Percentiles rank a stretch among this genome's conserved stretches.
Conservation (phyloP, 1,284 basidiomycete species). For the Inonotus hispidus region DNA sequence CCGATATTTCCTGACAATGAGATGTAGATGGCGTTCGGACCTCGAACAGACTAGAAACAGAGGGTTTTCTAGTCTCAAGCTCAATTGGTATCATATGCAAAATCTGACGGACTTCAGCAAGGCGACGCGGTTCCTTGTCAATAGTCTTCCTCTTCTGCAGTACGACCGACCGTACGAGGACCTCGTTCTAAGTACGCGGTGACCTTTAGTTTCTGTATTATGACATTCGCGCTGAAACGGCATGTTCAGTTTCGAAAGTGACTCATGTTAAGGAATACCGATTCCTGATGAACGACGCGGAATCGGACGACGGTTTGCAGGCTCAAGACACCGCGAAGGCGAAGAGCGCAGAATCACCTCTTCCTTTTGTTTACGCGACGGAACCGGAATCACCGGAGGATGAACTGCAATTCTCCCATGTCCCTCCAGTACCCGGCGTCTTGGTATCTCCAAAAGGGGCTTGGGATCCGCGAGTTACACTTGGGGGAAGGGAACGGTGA, state of each 20-base stretch:
- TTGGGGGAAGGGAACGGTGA: neutral
- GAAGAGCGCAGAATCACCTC: neutral
- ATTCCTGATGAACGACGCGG: neutral
- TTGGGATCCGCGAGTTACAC: neutral
- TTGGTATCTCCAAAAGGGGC: neutral
- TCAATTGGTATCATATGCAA: neutral
- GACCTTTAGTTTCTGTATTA: neutral
- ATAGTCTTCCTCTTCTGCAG: neutral
- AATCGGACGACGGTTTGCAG: neutral
- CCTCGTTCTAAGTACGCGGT: neutral
- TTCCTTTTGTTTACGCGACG: neutral
- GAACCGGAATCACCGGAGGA: neutral
- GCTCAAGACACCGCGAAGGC: neutral
- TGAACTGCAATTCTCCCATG: neutral
- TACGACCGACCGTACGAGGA: neutral
- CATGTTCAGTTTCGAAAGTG: neutral
- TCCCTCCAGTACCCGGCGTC: neutral
- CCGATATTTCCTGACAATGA: neutral
- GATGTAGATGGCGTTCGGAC: neutral
- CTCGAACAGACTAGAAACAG: neutral
- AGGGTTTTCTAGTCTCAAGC: neutral
- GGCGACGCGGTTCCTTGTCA: neutral
- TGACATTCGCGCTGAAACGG: neutral
- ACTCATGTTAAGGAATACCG: neutral
- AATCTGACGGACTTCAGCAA: neutral